Evolutionary conservation across 345 rosid genomes (phyloP), one percentile per base, ranked within the genome.

Genomic region (Hibiscus tridactylites): DNA sequence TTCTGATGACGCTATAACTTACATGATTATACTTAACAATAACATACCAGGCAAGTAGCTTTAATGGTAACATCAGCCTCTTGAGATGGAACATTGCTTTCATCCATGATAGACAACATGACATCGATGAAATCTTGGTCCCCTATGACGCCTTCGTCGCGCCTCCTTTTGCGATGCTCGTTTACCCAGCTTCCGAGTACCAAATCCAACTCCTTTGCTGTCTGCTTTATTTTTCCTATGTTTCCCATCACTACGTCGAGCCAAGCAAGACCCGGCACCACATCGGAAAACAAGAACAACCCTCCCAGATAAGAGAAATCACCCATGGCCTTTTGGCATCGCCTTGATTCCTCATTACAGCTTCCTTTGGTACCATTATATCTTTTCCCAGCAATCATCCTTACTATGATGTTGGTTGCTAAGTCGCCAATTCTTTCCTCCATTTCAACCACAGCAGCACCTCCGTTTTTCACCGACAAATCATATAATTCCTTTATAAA

Each of bases 31-130:
- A 39, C 17, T 64, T 39, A 9, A 54, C 29, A 50, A 11, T 17
- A 19, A 29, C 74, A 17, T 82, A 91, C 97, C 89, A 87, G 76
- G 69, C 89, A 83, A 39, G 91, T 86, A 16, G 91, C 81, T 75
- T 88, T 91, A 81, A 83, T 83, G 76, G 79, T 77, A n/a, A 74
- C 79, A 74, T 87, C 83, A 24, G 80, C 72, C 37, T 79, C 87
- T 69, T 80, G 81, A 71, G 72, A 77, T 4, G 85, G 77, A 21
- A 85, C 74, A 5, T 74, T 63, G 13, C 81, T 84, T 53, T 80
- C 78, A 57, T 85, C 81, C 29, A 78, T 77, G 46, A 85, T 76
- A 1, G 88, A 76, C 61, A 87, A 17, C 93, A 91, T 82, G 28
- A 86, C 80, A 62, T 84, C 89, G 21, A 87, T 81, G 72, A 88